Base-by-base conservation (phyloP, 106 monocot genomes). In the Posidonia australis region DNA sequence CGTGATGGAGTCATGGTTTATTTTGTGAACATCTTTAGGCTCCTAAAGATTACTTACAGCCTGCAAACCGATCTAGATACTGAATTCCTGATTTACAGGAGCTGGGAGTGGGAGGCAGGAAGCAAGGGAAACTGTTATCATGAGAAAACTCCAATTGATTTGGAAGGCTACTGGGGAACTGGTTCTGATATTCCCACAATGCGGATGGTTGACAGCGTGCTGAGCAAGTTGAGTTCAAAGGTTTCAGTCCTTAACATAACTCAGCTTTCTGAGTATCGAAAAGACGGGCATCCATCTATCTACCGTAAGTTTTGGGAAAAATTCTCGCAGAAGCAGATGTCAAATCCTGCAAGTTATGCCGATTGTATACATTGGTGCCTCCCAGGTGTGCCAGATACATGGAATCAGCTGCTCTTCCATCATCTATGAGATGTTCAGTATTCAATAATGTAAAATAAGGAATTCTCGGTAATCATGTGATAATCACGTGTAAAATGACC, bases 291-390 rank as follows among this genome's bases (percentile, higher is more conserved):
- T 68, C 89, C 89, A 2, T 85, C 89, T 1, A 85, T 85, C 43
- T 84, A 82, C 45, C 45, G 89, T 18, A 89, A 89, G 52, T 89
- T 89, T 46, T 89, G 89, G 89, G 89, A 89, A 58, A 76, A 74
- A 0, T 67, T 84, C 3, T 65, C 76, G 0, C 66, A 73, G 4
- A 55, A 85, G 47, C 84, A 84, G 60, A 66, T 82, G 44, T 55
- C 84, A 17, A 82, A 85, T 76, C 89, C 89, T 2, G 60, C 48
- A 3, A 77, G 74, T 67, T 89, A 89, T 71, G 59, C 89, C 36
- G 89, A 89, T 58, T 89, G 89, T 32, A 82, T 89, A 69, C 89
- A 89, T 28, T 89, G 89, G 89, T 89, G 89, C 58, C 63, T 89
- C 61, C 89, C 89, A 5, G 89, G 89, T 16, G 89, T 89, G 0